Percentiles rank a stretch among this genome's conserved stretches.
Conservation (phyloP, 441 rosid genomes). For the Populus hybrid region DNA sequence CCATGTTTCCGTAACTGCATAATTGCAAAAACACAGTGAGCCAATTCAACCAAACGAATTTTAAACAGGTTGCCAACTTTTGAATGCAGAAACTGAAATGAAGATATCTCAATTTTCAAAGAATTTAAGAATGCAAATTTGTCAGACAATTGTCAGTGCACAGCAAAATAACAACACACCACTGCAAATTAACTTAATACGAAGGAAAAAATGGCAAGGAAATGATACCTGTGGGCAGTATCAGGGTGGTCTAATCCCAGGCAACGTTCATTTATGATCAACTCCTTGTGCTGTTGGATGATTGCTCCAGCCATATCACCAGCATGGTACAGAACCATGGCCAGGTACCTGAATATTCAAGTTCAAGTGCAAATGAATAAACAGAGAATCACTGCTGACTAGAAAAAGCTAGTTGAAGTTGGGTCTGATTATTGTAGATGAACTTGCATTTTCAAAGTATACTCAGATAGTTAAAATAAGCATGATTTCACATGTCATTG, state of each 20-base stretch:
- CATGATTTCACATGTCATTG: neutral
- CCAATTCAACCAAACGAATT: neutral
- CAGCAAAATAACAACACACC: neutral
- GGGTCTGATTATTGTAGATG: neutral
- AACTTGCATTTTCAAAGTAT: neutral
- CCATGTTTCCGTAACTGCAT: conserved; percentile 98
- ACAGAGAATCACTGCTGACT: neutral
- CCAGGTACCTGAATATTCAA: conserved; percentile 72
- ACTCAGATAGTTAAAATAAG: neutral
- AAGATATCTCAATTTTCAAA: neutral
- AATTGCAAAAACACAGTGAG: conserved; percentile 20
- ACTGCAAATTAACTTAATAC: neutral
- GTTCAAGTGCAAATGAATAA: conserved; percentile 13
- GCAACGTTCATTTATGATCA: conserved; percentile 97
- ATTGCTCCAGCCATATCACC: conserved; percentile 99
- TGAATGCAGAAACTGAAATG: neutral
- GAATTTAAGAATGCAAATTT: neutral
- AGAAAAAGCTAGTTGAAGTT: neutral
- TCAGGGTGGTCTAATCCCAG: conserved; percentile 99
- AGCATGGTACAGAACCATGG: conserved; percentile 99
- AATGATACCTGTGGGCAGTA: conserved; percentile 89
- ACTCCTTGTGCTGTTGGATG: conserved; percentile 97
- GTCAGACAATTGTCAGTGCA: neutral
- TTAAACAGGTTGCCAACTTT: neutral
- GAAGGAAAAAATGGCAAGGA: neutral